Evolutionary conservation across 805 yeast species (phyloP).

Genomic region (Metschnikowia colocasiae): DNA sequence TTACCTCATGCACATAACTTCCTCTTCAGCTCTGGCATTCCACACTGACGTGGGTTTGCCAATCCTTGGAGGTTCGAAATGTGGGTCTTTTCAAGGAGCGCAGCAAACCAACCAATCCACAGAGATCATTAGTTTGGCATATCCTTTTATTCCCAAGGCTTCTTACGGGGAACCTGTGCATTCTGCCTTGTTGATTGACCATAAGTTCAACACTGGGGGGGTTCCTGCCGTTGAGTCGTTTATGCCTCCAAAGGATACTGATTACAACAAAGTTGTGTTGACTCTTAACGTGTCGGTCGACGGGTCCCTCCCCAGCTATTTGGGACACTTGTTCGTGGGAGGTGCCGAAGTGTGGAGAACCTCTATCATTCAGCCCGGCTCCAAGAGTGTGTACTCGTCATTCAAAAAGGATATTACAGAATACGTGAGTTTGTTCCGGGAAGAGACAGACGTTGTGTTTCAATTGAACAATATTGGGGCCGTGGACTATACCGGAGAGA

Average conservation of each 20-base stretch:
- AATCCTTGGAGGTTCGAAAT: background rate
- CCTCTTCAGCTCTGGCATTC: background rate
- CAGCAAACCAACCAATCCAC: background rate
- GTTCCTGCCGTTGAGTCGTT: conserved; percentile 43
- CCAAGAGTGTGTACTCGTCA: conserved; percentile 41
- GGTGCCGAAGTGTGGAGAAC: conserved; percentile 71
- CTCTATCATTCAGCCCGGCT: conserved; percentile 65
- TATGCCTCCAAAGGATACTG: conserved; percentile 39
- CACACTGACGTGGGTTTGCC: background rate
- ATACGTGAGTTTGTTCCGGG: conserved; percentile 48
- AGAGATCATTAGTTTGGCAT: conserved; percentile 26
- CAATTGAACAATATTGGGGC: conserved; percentile 62
- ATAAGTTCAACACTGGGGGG: conserved; percentile 63
- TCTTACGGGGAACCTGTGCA: conserved; percentile 34
- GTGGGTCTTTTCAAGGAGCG: background rate
- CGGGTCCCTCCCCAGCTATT: conserved; percentile 59
- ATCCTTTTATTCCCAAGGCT: conserved; percentile 24
- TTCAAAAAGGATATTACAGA: conserved; percentile 62
- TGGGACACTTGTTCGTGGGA: conserved; percentile 58
- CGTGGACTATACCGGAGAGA: conserved; percentile 55
- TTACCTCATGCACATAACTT: background rate
- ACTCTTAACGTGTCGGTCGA: conserved; percentile 52
- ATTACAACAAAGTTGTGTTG: conserved; percentile 52
- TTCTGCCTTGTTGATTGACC: conserved; percentile 38
- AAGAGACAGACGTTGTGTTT: conserved; percentile 43